phyloP scores from a whole-genome alignment of 345 rosid species.

The Eucalyptus cloeziana region DNA sequence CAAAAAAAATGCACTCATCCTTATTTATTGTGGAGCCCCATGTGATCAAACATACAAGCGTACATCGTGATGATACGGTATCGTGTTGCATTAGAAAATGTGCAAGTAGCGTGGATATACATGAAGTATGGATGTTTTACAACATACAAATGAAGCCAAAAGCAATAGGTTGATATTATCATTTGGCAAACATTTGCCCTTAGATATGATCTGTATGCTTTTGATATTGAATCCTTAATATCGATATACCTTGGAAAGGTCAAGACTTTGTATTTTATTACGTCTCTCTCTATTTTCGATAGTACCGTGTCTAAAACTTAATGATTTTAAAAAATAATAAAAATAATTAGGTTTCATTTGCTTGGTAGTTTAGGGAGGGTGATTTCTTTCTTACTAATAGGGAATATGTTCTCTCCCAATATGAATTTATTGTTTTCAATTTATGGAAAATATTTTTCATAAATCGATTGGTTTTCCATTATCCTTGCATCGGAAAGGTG shows the following conservation, averaged over 20 bases:
- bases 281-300: neutral
- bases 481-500: no score
- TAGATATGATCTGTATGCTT: neutral
- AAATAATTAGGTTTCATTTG: no score
- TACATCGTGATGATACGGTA: neutral
- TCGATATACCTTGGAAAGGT: neutral
- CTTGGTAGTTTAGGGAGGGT: no score
- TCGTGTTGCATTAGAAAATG: accelerated
- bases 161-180: neutral
- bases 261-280: neutral
- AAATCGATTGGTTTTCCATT: no score
- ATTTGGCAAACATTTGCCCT: neutral
- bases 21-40: neutral
- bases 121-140: neutral
- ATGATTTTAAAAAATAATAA: no score
- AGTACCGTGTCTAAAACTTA: no score
- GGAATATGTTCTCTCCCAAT: accelerated
- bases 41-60: neutral
- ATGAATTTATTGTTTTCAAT: accelerated
- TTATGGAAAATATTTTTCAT: accelerated
- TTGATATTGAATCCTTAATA: neutral
- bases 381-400: no score
- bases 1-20: neutral
- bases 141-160: neutral
- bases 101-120: neutral